phyloP scores from a whole-genome alignment of 768 basidiomycete species.

The Collybia sordida region DNA sequence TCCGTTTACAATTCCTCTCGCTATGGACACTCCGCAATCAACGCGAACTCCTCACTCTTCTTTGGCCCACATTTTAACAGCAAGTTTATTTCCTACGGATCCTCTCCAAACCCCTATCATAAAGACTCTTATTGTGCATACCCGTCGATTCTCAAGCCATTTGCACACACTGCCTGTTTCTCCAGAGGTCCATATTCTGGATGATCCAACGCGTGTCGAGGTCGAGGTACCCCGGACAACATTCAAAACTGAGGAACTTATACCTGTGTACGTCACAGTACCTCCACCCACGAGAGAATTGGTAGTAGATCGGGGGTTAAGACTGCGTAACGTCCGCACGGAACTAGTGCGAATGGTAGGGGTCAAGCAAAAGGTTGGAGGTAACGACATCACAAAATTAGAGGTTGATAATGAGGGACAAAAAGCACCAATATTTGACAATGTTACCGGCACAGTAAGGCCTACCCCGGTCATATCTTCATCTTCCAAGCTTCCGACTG shows the following conservation, averaged over 20 bases:
- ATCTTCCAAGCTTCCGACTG: constrained; percentile 38
- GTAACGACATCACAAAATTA: constrained; percentile 34
- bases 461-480: constrained; percentile 15
- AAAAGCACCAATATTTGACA: constrained; percentile 1
- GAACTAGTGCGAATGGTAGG: constrained; percentile 73
- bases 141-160: constrained; percentile 73
- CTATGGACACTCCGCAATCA: constrained; percentile 79
- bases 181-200: constrained; percentile 57
- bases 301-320: constrained; percentile 66
- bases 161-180: constrained; percentile 50
- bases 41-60: constrained; percentile 75
- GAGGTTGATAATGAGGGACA: constrained; percentile 23
- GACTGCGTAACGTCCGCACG: constrained; percentile 77
- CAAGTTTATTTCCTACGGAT: constrained; percentile 57
- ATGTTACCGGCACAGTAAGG: too few relatives aligned
- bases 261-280: constrained; percentile 79
- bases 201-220: constrained; percentile 65
- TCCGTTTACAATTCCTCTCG: constrained; percentile 82
- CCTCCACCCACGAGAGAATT: constrained; percentile 71
- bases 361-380: constrained; percentile 45
- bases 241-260: constrained; percentile 69
- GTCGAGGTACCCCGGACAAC: constrained; percentile 72
- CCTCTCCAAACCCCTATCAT: constrained; percentile 36
- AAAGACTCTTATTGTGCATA: constrained; percentile 66
- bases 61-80: constrained; percentile 68